phyloP scores from a whole-genome alignment of 257 asterid species.

The Parsonsia alboflavescens region DNA sequence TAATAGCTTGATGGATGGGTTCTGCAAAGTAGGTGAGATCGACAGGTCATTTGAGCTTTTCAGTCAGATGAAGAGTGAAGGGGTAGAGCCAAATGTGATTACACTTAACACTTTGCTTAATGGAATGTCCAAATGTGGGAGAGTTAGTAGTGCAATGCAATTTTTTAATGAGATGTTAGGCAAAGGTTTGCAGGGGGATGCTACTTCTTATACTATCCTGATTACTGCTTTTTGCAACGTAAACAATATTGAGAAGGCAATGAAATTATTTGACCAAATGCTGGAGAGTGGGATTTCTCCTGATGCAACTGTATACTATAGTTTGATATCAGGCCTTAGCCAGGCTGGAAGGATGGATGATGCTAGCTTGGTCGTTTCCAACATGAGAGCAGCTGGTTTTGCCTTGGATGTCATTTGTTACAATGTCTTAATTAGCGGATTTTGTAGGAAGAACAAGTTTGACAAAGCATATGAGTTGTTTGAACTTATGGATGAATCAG shows the following conservation, averaged over 20 bases:
- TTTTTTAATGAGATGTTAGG: constrained; percentile 41
- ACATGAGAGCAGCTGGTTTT: constrained; percentile 67
- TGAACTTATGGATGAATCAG: constrained; percentile 51
- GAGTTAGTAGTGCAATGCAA: constrained; percentile 53
- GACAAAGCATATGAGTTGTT: constrained; percentile 52
- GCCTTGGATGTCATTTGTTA: constrained; percentile 49
- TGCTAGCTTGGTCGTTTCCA: constrained; percentile 41
- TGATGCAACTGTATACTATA: constrained; percentile 61
- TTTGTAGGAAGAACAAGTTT: constrained; percentile 57
- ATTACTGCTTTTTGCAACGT: constrained; percentile 69
- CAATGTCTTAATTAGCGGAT: constrained; percentile 69
- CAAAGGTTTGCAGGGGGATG: constrained; percentile 57
- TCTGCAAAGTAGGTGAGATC: constrained; percentile 70
- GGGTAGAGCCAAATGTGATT: constrained; percentile 39
- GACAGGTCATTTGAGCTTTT: constrained; percentile 54
- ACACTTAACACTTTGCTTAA: constrained; percentile 55
- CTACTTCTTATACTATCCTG: constrained; percentile 48
- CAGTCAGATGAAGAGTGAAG: constrained; percentile 47
- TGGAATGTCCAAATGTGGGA: constrained; percentile 69
- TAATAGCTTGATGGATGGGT: constrained; percentile 59
- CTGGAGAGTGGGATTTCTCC: constrained; percentile 43
- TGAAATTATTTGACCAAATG: constrained; percentile 63
- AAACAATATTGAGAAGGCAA: constrained; percentile 65
- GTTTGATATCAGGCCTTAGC: constrained; percentile 65
- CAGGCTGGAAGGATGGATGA: constrained; percentile 69